These are phyloP conservation scores for Hyphopichia burtonii DNA, from an alignment of 1,139 yeast species.

Conservation along the genomic window DNA sequence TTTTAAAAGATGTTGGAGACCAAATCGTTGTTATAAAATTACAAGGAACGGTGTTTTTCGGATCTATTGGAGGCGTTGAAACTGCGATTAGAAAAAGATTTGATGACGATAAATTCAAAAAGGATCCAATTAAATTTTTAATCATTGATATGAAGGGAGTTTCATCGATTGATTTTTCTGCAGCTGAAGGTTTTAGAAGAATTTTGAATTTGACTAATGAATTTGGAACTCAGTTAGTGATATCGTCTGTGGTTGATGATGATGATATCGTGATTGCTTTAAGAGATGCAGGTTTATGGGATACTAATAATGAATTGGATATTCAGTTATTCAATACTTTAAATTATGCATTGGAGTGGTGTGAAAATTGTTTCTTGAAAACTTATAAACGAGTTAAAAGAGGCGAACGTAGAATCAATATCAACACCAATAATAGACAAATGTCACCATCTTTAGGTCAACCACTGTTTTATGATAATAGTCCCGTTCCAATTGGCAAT, in stretches of 20 bases:
- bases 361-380: conserved; percentile 83
- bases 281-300: conserved; percentile 73
- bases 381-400: conserved; percentile 49
- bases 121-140: conserved; percentile 69
- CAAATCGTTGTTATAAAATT: conserved; percentile 86
- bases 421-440: conserved; percentile 4
- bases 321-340: conserved; percentile 70
- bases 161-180: conserved; percentile 82
- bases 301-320: conserved; percentile 34
- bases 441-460: conserved; percentile 4
- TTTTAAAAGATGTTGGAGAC: conserved; percentile 80
- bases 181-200: conserved; percentile 93
- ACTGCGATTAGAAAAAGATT: conserved; percentile 65
- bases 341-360: conserved; percentile 92
- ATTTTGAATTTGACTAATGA: conserved; percentile 76
- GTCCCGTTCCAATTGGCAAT: conserved; percentile 8
- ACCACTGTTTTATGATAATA: conserved; percentile 11
- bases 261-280: conserved; percentile 63
- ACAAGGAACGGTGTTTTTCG: conserved; percentile 88
- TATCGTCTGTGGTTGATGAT: conserved; percentile 71
- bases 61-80: conserved; percentile 92
- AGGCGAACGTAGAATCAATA: conserved; percentile 7
- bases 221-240: conserved; percentile 66
- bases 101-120: conserved; percentile 52
- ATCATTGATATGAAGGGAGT: conserved; percentile 85